Percentiles rank a stretch among this genome's conserved stretches.
Conservation (phyloP, 306 rosid genomes). For the Cicer bijugum region DNA sequence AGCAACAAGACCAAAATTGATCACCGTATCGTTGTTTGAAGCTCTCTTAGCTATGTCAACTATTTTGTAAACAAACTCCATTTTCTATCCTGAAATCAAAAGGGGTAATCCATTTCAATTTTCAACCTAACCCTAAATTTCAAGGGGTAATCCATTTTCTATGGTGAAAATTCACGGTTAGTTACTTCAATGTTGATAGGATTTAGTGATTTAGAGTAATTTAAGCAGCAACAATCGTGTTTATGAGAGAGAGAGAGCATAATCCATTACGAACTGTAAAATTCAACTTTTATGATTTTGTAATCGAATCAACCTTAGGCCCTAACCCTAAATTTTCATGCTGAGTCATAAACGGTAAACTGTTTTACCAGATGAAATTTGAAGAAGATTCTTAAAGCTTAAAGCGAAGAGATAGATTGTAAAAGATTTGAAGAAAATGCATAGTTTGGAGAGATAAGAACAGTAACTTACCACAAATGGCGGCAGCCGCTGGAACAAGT, state of each 20-base stretch:
- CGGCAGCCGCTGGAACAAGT: neutral
- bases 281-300: neutral
- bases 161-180: neutral
- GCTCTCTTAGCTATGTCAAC: slow-evolving; percentile 51
- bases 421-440: neutral
- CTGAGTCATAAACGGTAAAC: neutral
- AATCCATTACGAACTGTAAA: too few relatives aligned
- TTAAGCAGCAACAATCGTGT: too few relatives aligned
- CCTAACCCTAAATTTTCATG: slow-evolving; percentile 1
- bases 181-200: neutral
- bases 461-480: neutral
- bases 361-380: neutral
- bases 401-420: neutral
- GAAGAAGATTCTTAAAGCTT: neutral
- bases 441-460: neutral
- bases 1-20: slow-evolving; percentile 59
- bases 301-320: neutral
- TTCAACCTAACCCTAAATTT: neutral
- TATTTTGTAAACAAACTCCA: slow-evolving; percentile 66
- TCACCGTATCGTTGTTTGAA: slow-evolving; percentile 58
- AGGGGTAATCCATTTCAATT: neutral
- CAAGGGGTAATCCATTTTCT: too few relatives aligned
- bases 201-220: too few relatives aligned
- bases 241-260: too few relatives aligned
- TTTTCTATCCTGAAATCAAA: slow-evolving; percentile 41